phyloP scores from a whole-genome alignment of 441 rosid genomes.

The Aquilaria agallochum region DNA sequence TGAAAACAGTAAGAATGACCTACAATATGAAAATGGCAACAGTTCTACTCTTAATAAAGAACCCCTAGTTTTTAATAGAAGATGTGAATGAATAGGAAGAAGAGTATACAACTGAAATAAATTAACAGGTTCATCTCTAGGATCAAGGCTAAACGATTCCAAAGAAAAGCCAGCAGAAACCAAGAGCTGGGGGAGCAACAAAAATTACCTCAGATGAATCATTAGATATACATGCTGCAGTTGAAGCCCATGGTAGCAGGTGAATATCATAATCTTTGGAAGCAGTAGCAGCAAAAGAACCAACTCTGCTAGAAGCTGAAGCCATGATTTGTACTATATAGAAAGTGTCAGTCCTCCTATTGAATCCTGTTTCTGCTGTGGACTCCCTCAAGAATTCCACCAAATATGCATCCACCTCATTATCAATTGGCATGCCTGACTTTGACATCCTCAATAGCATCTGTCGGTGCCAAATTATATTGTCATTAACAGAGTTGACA shows the following conservation, averaged over 20 bases:
- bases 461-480: constrained; percentile 75
- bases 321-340: constrained; percentile 93
- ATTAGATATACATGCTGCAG: constrained; percentile 91
- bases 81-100: neutral
- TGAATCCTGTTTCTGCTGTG: constrained; percentile 38
- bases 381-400: constrained; percentile 77
- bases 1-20: too few species aligned
- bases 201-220: constrained; percentile 56
- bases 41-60: too few species aligned
- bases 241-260: constrained; percentile 94
- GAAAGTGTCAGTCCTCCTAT: constrained; percentile 62
- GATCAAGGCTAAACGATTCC: neutral
- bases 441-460: constrained; percentile 74
- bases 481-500: constrained; percentile 46
- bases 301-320: constrained; percentile 70
- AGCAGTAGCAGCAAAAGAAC: constrained; percentile 78
- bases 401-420: constrained; percentile 64
- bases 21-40: too few species aligned
- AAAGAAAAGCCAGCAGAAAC: constrained; percentile 4
- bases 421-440: constrained; percentile 33
- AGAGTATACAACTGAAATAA: neutral
- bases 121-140: neutral
- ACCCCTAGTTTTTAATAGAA: neutral
- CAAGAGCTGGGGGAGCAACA: constrained; percentile 12
- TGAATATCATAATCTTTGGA: constrained; percentile 94